Base-by-base conservation (phyloP, 345 rosid species). In the Salix brachista region DNA sequence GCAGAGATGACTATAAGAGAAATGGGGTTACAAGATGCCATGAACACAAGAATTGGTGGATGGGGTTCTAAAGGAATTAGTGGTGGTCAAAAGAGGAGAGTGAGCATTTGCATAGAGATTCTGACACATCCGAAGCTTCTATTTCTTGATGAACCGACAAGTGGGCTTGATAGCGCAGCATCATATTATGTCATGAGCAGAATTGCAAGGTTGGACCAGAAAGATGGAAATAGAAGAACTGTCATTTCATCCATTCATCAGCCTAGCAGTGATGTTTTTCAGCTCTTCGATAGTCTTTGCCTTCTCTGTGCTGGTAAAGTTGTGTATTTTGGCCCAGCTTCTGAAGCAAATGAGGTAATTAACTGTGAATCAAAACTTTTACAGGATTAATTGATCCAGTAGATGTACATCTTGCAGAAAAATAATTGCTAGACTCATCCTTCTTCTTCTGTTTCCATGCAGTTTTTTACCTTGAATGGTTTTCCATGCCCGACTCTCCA, bases 391-490 rank as follows among this genome's bases (percentile, higher is more conserved):
- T 30, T 52, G 25, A 26, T 48, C 74, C 9, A 52, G 21, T 28
- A 32, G 21, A 9, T 71, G 64, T 5, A 12, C 23, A 52, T 52
- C 60, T 18, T 52, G 8, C 21, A 7, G 25, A 3, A 19, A 6
- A 36, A 36, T 54, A 54, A 54, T n/a, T 11, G 23, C 26, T 56
- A 8, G 26, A 69, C 9, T 44, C 1, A 70, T 61, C 11, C 11
- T 66, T 72, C 58, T 61, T 4, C 2, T 77, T 30, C 62, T 44
- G 25, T 19, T 2, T 71, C 28, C 11, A 54, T 75, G 14, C 16
- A 80, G 92, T 86, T 89, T 76, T 88, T 89, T 72, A 82, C 89
- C 48, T 37, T 28, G 54, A 88, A 82, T 83, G 91, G 90, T 13
- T 87, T 85, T 78, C 88, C 87, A 18, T 87, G 87, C 58, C 84